Evolutionary conservation across 495 filamentous ascomycete species (phyloP), one percentile per base, ranked within the genome.

Genomic region (Ramalina intermedia): DNA sequence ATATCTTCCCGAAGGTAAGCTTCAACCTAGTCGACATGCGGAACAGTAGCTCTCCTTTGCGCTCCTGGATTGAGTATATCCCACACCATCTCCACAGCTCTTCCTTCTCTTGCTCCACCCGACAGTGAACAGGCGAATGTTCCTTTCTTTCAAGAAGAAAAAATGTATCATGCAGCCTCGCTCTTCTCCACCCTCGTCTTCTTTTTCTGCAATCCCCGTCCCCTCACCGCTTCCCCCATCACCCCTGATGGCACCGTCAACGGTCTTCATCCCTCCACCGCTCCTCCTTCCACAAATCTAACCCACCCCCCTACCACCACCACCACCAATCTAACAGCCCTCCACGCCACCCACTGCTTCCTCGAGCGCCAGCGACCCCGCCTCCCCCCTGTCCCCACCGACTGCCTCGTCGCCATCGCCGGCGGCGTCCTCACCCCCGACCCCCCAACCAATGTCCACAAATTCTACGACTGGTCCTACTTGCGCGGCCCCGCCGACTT

Each of bases 401-500:
- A 43, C 44, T 4, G 50, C 47, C n/a, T 21, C 47, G 17, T 21
- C 29, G 18, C 20, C 20, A 37, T 24, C 37, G 37, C 44, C 43
- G 26, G 41, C 38, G 21, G n/a, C n/a, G n/a, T 20, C 44, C 7
- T 38, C 16, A 1, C 35, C 45, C 26, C 45, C 14, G 26, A 11
- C 45, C 49, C 47, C 13, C 47, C 49, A 37, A 53, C 43, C 24
- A 53, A 33, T 4, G 37, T 48, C 39, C 29, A 33, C 8, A 4
- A 33, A 33, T 33, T 33, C 29, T 33, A 33, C 29, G 29, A 33
- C 29, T 33, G 29, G 29, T 33, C 47, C 46, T 35, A 26, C 45
- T 1, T 83, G 82, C 52, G 81, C 80, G 29, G 71, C 71, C 12
- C 69, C 64, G 37, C 71, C 71, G 37, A 69, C 66, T 44, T 66